Conservation (phyloP, 352 stramenopile genomes). For the Phytopythium sindhum region DNA sequence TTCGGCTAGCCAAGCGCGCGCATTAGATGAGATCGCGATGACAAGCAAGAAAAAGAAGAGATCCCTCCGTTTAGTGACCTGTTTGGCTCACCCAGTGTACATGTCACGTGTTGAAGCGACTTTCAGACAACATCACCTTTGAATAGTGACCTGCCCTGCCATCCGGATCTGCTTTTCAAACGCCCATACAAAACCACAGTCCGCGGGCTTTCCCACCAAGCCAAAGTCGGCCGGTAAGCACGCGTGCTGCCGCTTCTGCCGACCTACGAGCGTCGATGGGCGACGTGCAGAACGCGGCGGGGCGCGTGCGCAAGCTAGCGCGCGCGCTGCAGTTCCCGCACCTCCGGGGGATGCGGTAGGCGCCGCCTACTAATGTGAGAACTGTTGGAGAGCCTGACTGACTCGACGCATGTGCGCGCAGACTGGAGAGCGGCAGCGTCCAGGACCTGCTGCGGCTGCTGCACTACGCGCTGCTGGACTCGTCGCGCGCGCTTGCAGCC, state of each 20-base stretch:
- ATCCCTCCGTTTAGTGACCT: neutral
- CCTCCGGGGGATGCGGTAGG: conserved; percentile 22
- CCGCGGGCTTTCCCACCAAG: neutral
- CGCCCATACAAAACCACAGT: neutral
- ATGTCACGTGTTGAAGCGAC: conserved; percentile 5
- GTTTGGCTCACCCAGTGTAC: neutral
- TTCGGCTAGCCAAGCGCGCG: conserved; percentile 18
- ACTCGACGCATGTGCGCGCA: neutral
- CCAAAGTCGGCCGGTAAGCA: neutral
- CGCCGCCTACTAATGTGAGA: too few relatives aligned
- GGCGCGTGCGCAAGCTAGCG: conserved; percentile 56
- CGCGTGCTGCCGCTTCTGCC: too few relatives aligned
- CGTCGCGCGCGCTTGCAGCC: conserved; percentile 57
- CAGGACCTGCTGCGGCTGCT: conserved; percentile 61
- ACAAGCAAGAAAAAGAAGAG: neutral
- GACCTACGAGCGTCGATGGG: conserved; percentile 7
- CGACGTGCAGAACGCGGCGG: conserved; percentile 53
- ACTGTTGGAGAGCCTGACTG: neutral
- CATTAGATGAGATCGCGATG: neutral
- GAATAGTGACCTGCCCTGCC: neutral
- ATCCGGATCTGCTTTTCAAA: neutral
- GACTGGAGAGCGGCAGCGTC: conserved; percentile 31
- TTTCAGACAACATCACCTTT: conserved; percentile 10
- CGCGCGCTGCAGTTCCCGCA: conserved; percentile 50
- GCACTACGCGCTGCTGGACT: conserved; percentile 72